These are phyloP conservation scores for Lagenidium sp. DNA, from an alignment of 352 stramenopile genomes.

Conservation along the genomic window DNA sequence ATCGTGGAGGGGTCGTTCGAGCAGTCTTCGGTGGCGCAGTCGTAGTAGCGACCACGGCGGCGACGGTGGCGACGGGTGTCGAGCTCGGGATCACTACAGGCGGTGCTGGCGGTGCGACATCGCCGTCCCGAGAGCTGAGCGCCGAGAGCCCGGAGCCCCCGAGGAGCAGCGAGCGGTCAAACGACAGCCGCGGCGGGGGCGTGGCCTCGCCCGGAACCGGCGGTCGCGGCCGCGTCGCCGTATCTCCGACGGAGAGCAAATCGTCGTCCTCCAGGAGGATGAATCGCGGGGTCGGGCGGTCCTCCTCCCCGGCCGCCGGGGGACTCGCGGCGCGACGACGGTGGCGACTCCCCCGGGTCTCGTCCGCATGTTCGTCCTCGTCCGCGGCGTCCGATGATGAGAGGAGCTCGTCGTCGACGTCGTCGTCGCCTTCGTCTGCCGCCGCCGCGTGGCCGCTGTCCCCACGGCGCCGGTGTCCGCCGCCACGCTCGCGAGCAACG, in stretches of 20 bases:
- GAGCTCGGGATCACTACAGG: not conserved
- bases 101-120: not conserved
- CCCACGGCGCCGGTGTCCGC: too few relatives aligned
- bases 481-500: not conserved
- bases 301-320: slow-evolving; percentile 16
- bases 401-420: slow-evolving; percentile 17
- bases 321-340: not conserved
- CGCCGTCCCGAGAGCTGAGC: too few relatives aligned
- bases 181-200: too few relatives aligned
- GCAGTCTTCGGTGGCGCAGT: too few relatives aligned
- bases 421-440: slow-evolving; percentile 8
- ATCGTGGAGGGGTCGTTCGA: too few relatives aligned
- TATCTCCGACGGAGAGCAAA: slow-evolving; percentile 18
- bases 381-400: not conserved
- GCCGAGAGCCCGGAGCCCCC: slow-evolving; percentile 28
- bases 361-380: slow-evolving; percentile 21
- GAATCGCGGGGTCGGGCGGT: slow-evolving; percentile 33
- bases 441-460: too few relatives aligned
- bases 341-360: too few relatives aligned
- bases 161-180: slow-evolving; percentile 49
- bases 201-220: too few relatives aligned
- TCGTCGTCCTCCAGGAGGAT: slow-evolving; percentile 51
- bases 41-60: too few relatives aligned
- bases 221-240: slow-evolving; percentile 3
- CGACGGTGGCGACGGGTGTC: too few relatives aligned